Percentiles rank a stretch among this genome's conserved stretches.
Evolutionary conservation across 148 eudicot genomes (phyloP).

Genomic region (Rhododendron henanense): DNA sequence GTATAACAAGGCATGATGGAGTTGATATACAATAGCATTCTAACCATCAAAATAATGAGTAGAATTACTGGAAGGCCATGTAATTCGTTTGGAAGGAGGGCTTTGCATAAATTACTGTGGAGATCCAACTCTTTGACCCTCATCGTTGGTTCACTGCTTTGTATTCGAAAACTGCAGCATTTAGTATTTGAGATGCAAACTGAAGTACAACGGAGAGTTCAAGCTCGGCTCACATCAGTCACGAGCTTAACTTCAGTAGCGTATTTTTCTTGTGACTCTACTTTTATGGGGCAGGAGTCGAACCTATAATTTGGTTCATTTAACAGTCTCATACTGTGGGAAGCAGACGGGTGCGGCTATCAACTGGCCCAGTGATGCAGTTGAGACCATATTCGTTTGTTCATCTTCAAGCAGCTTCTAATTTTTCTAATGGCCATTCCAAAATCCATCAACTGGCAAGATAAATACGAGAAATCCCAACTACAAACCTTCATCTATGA

Average conservation of each 20-base stretch:
- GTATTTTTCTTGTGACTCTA: neutral
- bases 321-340: neutral
- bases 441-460: neutral
- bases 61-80: neutral
- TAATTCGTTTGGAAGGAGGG: neutral
- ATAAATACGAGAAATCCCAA: neutral
- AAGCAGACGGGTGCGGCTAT: neutral
- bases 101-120: neutral
- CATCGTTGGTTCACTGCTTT: neutral
- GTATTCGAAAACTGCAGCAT: neutral
- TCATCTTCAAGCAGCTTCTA: neutral
- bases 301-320: neutral
- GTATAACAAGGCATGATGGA: neutral
- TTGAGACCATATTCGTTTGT: neutral
- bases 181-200: neutral
- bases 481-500: neutral
- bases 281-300: neutral
- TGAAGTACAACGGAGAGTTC: neutral
- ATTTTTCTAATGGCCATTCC: neutral
- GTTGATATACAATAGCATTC: neutral
- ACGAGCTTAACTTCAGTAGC: neutral
- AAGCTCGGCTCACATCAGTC: neutral
- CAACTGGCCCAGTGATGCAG: neutral
- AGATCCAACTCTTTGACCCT: neutral
- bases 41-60: neutral